Evolutionary conservation across 176 grass and related monocot species (phyloP), one percentile per base, ranked within the genome.

Genomic region (Phoenix roebelenii): DNA sequence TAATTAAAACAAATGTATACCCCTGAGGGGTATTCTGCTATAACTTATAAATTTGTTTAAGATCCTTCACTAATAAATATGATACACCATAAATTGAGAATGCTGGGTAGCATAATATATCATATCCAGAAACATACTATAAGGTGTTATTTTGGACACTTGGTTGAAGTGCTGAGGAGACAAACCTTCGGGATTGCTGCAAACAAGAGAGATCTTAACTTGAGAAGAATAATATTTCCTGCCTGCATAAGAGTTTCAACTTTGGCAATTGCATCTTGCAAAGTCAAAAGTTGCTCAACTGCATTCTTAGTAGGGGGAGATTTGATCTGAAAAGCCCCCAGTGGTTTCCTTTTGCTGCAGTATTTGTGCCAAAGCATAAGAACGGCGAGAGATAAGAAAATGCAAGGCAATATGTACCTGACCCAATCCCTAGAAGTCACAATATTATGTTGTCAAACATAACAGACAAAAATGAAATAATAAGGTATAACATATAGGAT

Each of bases 151-250:
- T 23, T 16, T 25, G n/a, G 56, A 28, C 23, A 84, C 14, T 23
- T 71, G 19, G 16, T 50, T 53, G 5, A 50, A 51, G 24, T 14
- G 35, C 35, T 44, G 9, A 44, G 18, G 18, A 61, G 54, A 63
- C 58, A 69, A 57, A 95, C 84, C 89, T 79, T 85, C 60, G 84
- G 78, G 73, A 82, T 74, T 59, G 74, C 85, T 69, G 82, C 77
- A 70, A 88, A 79, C 51, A 87, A 67, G 23, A 95, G 55, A 79
- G 74, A 78, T 82, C 89, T 80, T 50, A 95, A 68, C 70, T 95
- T 95, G 44, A 95, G 75, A 77, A 95, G 89, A 76, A 70, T n/a
- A 67, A 85, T 81, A 56, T 95, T 95, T 66, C 63, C 64, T 66
- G 58, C 60, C 55, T 85, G 81, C 18, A 95, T 54, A 70, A 71